Evolutionary conservation across 495 filamentous ascomycete genomes (phyloP), one percentile per base, ranked within the genome.

Genomic region (Tetracladium setigerum): DNA sequence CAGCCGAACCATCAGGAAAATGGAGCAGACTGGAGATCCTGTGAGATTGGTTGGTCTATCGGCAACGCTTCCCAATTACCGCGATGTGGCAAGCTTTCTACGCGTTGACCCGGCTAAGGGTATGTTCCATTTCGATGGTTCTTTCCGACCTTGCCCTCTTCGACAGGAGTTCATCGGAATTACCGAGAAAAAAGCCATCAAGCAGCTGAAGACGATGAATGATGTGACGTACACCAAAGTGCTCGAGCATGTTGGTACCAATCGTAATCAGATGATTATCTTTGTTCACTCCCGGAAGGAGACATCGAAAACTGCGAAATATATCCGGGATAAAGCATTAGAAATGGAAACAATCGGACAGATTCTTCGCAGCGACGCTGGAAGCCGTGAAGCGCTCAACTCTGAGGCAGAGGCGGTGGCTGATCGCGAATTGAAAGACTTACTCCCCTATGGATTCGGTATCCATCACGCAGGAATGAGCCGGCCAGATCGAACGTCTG

Each of bases 171-270:
- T 96, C 65, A 91, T 99, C 60, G 92, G 94, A 42, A 84, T 99
- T 30, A 95, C 89, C 0, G 92, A 99, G 50, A 94, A 90, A 67
- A 99, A 99, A 57, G 86, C 92, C 14, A 99, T 97, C 70, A 99
- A 96, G 67, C 92, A 99, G 67, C 72, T 99, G 40, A 95, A 96
- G 75, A 94, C 85, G 0, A 99, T 99, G 92, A 99, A 99, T 52
- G 92, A 99, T 57, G 89, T 99, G 32, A 95, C 87, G 41, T 97
- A 99, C 62, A 94, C 82, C 38, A 99, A 99, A 62, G 90, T 97
- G 15, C 77, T 99, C 50, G 92, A 99, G 63, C 92, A 98, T 58
- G 92, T 96, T 18, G 91, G 90, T 1, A 78, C 81, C 42, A 83
- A 91, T 49, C 77, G 82, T 46, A 89, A 95, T 56, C 92, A 99